phyloP scores from a whole-genome alignment of 441 rosid species.

The Arabidopsis hybrid region DNA sequence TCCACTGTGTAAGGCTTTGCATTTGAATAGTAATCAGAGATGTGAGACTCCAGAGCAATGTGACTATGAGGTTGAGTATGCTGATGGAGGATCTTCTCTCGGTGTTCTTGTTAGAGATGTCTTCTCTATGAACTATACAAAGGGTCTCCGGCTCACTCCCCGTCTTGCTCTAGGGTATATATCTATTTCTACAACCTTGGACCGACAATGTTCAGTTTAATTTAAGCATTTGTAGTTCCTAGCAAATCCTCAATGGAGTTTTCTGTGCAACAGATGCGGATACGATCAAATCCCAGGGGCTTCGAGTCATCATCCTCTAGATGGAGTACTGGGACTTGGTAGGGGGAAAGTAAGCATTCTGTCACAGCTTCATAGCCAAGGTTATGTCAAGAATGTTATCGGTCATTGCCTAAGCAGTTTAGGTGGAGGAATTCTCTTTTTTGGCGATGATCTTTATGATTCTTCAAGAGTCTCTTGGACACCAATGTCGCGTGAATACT shows the following conservation, averaged over 20 bases:
- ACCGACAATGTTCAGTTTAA: neutral
- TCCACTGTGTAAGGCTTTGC: slow-evolving; percentile 79
- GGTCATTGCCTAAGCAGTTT: slow-evolving; percentile 88
- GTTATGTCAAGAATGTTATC: slow-evolving; percentile 69
- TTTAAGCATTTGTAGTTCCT: slow-evolving; percentile 13
- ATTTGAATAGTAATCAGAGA: slow-evolving; percentile 52
- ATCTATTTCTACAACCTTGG: slow-evolving; percentile 15
- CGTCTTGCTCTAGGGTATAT: slow-evolving; percentile 82
- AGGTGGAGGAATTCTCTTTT: slow-evolving; percentile 93
- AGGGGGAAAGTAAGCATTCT: slow-evolving; percentile 79
- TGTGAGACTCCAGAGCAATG: slow-evolving; percentile 67
- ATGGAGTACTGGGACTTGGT: slow-evolving; percentile 94
- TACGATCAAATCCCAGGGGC: slow-evolving; percentile 79
- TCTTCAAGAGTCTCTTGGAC: slow-evolving; percentile 68
- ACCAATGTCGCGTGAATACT: slow-evolving; percentile 66
- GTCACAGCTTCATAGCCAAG: slow-evolving; percentile 80
- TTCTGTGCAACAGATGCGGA: slow-evolving; percentile 73
- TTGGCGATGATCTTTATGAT: slow-evolving; percentile 82
- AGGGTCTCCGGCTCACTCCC: slow-evolving; percentile 64
- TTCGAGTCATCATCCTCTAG: slow-evolving; percentile 75
- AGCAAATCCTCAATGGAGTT: slow-evolving; percentile 21
- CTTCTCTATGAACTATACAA: slow-evolving; percentile 69
- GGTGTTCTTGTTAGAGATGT: slow-evolving; percentile 84
- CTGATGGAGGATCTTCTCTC: slow-evolving; percentile 88
- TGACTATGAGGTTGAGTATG: slow-evolving; percentile 85